Base-by-base conservation (phyloP, 208 protist species). In the Herpetomonas samuelpessoai region DNA sequence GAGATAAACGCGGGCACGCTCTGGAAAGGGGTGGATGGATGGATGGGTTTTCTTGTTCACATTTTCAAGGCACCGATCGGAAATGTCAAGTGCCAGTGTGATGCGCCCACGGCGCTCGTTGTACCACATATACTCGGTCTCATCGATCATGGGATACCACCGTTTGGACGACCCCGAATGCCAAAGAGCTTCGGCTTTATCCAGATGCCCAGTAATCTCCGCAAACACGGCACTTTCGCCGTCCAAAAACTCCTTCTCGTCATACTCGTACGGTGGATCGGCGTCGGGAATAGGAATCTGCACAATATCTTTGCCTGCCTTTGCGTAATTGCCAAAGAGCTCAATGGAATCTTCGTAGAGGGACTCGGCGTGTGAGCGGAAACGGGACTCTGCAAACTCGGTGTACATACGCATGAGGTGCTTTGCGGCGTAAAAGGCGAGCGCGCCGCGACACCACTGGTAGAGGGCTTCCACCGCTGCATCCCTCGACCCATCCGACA, bases 111-210 rank as follows among this genome's bases (percentile, higher is more conserved):
- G 83, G 44, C 89, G 89, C 62, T 95, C 89, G 72, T 91, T 91
- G 60, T 81, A 95, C 86, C 86, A 93, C 76, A 95, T 91, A 68
- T 88, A 91, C 72, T 95, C 89, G 30, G 89, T 95, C 70, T 95
- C 86, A 48, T 95, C 89, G 7, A 66, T 83, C 64, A 92, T 74
- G 26, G 85, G 84, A 62, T 93, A 95, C 86, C 85, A 95, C n/a
- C 89, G 81, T 50, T 82, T 85, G 6, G 79, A 80, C 25, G 77
- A 84, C 38, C 89, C 89, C 24, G 77, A 83, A 72, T 92, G 83
- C 86, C 89, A 95, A 18, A 95, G 44, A 22, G 69, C 78, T 59
- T 95, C 86, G 14, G 89, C 89, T 64, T 91, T 91, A 57, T 91
- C 84, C 3, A 95, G 57, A n/a, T 88, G 59, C 24, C 86, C 89